Evolutionary conservation across 2,329 filamentous ascomycete species (phyloP), one percentile per base, ranked within the genome.

Genomic region (Apiospora aurea): DNA sequence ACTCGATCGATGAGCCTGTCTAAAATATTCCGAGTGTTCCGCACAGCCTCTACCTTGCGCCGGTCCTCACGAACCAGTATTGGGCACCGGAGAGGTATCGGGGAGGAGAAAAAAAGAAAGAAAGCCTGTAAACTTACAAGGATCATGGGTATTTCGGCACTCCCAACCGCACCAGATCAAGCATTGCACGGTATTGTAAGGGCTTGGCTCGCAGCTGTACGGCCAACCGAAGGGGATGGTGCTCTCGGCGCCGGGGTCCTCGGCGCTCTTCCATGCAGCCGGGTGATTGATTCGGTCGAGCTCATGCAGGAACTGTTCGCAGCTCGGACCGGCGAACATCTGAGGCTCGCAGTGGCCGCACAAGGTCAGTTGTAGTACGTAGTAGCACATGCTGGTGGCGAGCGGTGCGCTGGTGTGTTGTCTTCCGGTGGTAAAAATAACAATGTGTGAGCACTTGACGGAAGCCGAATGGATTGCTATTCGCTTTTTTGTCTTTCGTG

Each of bases 121-220:
- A 41, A 64, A 41, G 21, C 10, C 1, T n/a, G n/a, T 47, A 11
- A 4, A 69, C 68, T 57, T n/a, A 69, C 68, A 44, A 34, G 68
- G 68, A 18, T 69, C 68, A 53, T 43, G 38, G 38, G 72, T 77
- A 66, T 79, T 79, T 21, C 74, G 72, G 44, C 78, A 79, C 71
- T 79, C 78, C 78, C 77, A 79, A 2, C 78, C 76, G 71, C 78
- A 79, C 71, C 74, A 78, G 29, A 53, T 5, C 10, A 51, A 16
- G 46, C 10, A 41, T 6, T 72, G 69, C n/a, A 71, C 73, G 26
- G 75, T 76, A 68, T 78, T 79, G 7, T 69, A 69, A 1, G 61
- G 64, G 29, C 61, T 53, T 38, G 77, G 78, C 46, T 74, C 70
- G 53, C 77, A 78, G 13, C 67, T 51, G 13, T 76, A 72, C 1